These are phyloP conservation scores for Pyricularia grisea DNA, from an alignment of 2,329 filamentous ascomycete genomes.

Conservation along the genomic window DNA sequence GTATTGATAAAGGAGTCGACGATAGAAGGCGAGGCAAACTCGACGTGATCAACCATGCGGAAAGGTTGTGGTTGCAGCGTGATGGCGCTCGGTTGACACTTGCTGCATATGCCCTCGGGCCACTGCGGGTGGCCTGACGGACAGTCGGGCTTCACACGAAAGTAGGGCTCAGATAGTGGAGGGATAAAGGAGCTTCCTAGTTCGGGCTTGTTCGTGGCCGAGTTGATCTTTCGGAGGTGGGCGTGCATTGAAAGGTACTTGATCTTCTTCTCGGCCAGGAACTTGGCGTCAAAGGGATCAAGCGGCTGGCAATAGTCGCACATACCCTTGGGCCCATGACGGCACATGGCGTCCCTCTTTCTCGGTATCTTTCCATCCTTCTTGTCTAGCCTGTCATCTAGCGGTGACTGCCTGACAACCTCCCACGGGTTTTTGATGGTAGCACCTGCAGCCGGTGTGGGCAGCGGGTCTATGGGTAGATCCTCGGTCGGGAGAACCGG, in stretches of 20 bases:
- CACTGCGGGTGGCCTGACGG: slow-evolving; percentile 88
- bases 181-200: slow-evolving; percentile 92
- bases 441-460: slow-evolving; percentile 36
- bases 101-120: slow-evolving; percentile 95
- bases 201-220: slow-evolving; percentile 92
- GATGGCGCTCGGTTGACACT: slow-evolving; percentile 96
- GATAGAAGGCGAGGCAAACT: slow-evolving; percentile 77
- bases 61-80: slow-evolving; percentile 88
- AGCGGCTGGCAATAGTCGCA: slow-evolving; percentile 98
- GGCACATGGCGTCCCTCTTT: slow-evolving; percentile 74
- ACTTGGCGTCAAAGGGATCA: slow-evolving; percentile 84
- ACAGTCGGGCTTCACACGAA: slow-evolving; percentile 78
- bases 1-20: slow-evolving; percentile 87
- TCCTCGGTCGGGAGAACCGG: slow-evolving; percentile 62
- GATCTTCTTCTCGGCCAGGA: slow-evolving; percentile 92
- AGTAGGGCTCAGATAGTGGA: slow-evolving; percentile 86
- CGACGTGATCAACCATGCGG: slow-evolving; percentile 96
- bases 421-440: slow-evolving; percentile 89
- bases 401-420: slow-evolving; percentile 71
- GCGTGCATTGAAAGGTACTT: slow-evolving; percentile 97
- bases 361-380: slow-evolving; percentile 82
- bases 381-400: slow-evolving; percentile 82
- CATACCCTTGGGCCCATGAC: slow-evolving; percentile 95
- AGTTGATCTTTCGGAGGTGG: slow-evolving; percentile 88
- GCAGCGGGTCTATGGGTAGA: slow-evolving; percentile 50